Conservation (phyloP, 352 stramenopile species). For the Pythium sukuiense region DNA sequence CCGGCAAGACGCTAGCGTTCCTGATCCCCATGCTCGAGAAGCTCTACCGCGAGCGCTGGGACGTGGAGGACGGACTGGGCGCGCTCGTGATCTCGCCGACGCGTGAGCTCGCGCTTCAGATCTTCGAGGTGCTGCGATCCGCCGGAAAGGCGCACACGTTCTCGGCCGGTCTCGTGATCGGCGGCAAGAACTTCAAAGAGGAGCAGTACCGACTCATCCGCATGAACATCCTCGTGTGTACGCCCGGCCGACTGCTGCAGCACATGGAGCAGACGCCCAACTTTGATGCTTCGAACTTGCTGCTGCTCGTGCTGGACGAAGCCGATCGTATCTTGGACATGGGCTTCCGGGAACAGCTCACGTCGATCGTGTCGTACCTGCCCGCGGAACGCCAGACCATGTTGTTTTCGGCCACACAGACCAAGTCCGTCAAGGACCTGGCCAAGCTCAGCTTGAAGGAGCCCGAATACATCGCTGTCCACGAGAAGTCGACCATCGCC, state of each 20-base stretch:
- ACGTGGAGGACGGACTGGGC: constrained; percentile 92
- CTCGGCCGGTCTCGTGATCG: constrained; percentile 96
- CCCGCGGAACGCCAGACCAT: constrained; percentile 94
- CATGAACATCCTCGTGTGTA: constrained; percentile 98
- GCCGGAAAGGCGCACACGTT: constrained; percentile 96
- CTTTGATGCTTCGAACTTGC: constrained; percentile 94
- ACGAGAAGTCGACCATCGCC: constrained; percentile 89
- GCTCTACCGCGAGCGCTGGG: constrained; percentile 88
- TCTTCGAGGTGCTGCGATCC: constrained; percentile 97
- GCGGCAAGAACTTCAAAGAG: constrained; percentile 94
- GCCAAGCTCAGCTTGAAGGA: constrained; percentile 93
- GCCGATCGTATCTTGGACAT: constrained; percentile 99
- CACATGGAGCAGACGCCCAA: constrained; percentile 98
- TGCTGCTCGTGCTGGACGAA: constrained; percentile 98
- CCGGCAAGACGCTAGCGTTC: constrained; percentile 94
- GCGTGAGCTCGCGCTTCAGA: constrained; percentile 98
- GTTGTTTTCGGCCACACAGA: constrained; percentile 97
- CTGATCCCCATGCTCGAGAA: constrained; percentile 89
- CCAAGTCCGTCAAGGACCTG: constrained; percentile 96
- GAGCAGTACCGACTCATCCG: constrained; percentile 94
- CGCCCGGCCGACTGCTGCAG: constrained; percentile 95
- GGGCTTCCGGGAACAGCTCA: constrained; percentile 99
- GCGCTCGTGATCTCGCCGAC: constrained; percentile 98
- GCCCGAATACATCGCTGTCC: constrained; percentile 97
- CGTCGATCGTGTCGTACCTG: constrained; percentile 96